phyloP scores from a whole-genome alignment of 2,329 filamentous ascomycete species.

The Alternaria infectoria region DNA sequence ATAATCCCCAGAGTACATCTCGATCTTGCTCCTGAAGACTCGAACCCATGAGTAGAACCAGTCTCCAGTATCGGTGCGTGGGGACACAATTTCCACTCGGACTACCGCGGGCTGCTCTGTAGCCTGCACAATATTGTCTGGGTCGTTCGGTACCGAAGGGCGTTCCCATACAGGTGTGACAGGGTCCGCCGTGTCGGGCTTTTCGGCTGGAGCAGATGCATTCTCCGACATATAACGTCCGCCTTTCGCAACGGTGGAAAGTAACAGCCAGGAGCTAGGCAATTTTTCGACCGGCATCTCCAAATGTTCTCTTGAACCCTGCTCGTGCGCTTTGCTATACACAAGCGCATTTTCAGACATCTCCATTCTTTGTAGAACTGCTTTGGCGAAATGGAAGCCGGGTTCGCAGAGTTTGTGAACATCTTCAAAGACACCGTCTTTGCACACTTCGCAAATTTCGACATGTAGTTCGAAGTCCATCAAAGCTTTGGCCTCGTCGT shows the following conservation, averaged over 20 bases:
- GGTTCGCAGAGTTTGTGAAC: slow-evolving; percentile 18
- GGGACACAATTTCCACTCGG: slow-evolving; percentile 17
- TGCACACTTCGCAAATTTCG: slow-evolving; percentile 28
- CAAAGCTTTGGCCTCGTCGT: slow-evolving; percentile 26
- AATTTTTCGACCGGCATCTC: slow-evolving; percentile 28
- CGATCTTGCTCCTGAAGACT: not conserved
- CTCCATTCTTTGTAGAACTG: slow-evolving; percentile 26
- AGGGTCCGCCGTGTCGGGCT: not conserved
- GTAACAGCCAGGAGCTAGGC: slow-evolving; percentile 22
- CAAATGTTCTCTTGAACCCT: slow-evolving; percentile 15
- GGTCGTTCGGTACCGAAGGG: not conserved
- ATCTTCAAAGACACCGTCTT: not conserved
- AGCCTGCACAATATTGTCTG: not conserved
- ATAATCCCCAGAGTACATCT: not conserved
- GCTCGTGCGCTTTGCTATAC: slow-evolving; percentile 23
- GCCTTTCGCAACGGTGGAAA: slow-evolving; percentile 25
- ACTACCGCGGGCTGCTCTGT: slow-evolving; percentile 1
- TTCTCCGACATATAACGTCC: slow-evolving; percentile 10
- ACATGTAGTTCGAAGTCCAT: slow-evolving; percentile 38
- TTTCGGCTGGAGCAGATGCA: slow-evolving; percentile 19
- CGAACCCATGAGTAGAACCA: not conserved
- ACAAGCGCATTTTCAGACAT: slow-evolving; percentile 29
- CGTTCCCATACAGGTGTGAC: not conserved
- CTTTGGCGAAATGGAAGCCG: slow-evolving; percentile 30
- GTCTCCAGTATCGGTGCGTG: not conserved